Evolutionary conservation across 768 basidiomycete species (phyloP), one percentile per base, ranked within the genome.

Genomic region (Psilocybe sp.): DNA sequence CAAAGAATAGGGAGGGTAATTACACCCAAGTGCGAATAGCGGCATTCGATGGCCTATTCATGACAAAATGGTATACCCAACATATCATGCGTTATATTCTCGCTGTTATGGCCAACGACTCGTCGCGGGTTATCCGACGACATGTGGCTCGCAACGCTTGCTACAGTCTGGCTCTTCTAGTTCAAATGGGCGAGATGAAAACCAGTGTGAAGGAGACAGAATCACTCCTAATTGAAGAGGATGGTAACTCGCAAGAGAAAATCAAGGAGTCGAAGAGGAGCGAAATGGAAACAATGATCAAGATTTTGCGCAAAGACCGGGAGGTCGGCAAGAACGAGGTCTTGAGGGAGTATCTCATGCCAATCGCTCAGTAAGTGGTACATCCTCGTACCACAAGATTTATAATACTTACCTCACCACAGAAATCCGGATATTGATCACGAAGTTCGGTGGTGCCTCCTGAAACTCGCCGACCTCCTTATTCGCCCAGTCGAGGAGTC

Each of bases 31-130:
- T 99, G 40, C 87, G 97, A 40, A 80, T 92, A 40, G 85, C 90
- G 4, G 96, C 97, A 3, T 97, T 99, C 58, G 97, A 99, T 67
- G 90, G 92, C 32, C 77, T 98, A 9, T 86, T 96, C 75, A 70
- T 93, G 64, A 87, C 87, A 50, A 86, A 92, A 69, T 88, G 93
- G 92, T 86, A 92, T 64, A 77, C 85, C 1, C 84, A 85, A 33
- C 80, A 82, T 60, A 84, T 95, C 58, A 89, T 91, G 81, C 82
- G 83, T 12, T 98, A 98, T 62, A 75, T 98, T 55, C 77, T 96
- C 43, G 80, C 90, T 9, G 87, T 97, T 49, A 85, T 96, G 72
- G 82, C 85, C 7, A 79, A 85, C 60, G 97, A 99, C 63, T 76
- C 87, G 8, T 98, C 92, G 2, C 82, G 88, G 13, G 67, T 80